Evolutionary conservation across 2,329 filamentous ascomycete genomes (phyloP), one percentile per base, ranked within the genome.

Genomic region (Seiridium cupressi): DNA sequence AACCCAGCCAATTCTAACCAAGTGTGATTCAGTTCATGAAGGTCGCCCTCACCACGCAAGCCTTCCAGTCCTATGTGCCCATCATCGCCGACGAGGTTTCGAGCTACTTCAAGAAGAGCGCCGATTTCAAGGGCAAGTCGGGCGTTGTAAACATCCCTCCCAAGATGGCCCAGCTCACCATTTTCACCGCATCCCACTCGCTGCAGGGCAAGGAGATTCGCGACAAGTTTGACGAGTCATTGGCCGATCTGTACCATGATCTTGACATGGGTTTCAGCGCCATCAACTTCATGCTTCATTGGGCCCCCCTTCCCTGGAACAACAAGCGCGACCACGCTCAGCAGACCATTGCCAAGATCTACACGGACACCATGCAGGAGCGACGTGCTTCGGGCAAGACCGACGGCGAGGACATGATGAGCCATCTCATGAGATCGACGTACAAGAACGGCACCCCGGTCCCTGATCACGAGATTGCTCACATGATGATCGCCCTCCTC

Each of bases 401-500:
- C 40, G 79, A 87, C 59, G 77, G 83, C 62, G 81, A 84, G 55
- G 92, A 96, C 76, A 96, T 96, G 83, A 93, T 96, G 76, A 93
- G 90, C 86, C 92, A 95, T 70, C 79, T 96, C 65, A 95, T 96
- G 92, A 87, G 86, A 67, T 92, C 88, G 68, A 83, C 80, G 32
- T 96, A 96, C 84, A 96, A 96, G 80, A 86, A 94, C 67, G 92
- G 92, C 66, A 87, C 80, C 44, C 81, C 81, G 5, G 83, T 96
- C n/a, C 89, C 92, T 13, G 92, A 96, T 71, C 83, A 89, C 69
- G 92, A 96, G 75, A 85, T 96, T 61, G 92, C 92, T 31, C 90
- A 95, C 77, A 94, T 96, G 85, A 94, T 96, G 91, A 96, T 96
- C 75, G 92, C 92, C 5, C 84, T 96, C 31, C 86, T 96, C 63